These are phyloP conservation scores for Pichia cactophila DNA, from an alignment of 1,139 yeast genomes.

Conservation along the genomic window DNA sequence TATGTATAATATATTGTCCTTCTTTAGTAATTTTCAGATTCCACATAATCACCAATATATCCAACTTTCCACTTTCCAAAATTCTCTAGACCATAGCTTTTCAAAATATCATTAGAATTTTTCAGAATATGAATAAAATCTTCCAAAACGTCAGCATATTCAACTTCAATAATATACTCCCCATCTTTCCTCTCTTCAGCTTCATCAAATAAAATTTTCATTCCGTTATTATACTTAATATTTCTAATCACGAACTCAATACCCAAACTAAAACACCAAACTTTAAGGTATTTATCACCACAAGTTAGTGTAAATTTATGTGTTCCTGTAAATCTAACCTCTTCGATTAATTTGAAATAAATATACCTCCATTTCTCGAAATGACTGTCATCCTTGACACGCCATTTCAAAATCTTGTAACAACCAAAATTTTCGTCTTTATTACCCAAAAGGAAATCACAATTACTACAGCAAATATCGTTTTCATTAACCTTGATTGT, in stretches of 20 bases:
- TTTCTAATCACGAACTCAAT: conserved; percentile 26
- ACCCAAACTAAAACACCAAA: conserved; percentile 58
- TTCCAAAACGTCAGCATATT: conserved; percentile 21
- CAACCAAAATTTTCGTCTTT: conserved; percentile 22
- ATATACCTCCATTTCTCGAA: conserved; percentile 20
- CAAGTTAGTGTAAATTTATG: conserved; percentile 20
- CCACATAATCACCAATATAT: background rate
- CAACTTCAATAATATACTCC: conserved; percentile 20
- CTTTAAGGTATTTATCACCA: conserved; percentile 24
- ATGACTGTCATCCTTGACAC: conserved; percentile 26
- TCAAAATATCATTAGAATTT: background rate
- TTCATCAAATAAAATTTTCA: conserved; percentile 33
- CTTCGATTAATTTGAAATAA: conserved; percentile 21
- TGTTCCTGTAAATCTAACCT: conserved; percentile 24
- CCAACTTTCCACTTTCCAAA: background rate
- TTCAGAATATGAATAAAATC: conserved; percentile 20
- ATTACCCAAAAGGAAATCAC: conserved; percentile 16
- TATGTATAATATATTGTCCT: background rate
- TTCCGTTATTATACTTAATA: conserved; percentile 24
- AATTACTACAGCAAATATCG: conserved; percentile 1
- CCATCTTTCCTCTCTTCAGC: conserved; percentile 10
- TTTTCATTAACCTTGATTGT: background rate
- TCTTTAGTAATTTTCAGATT: background rate
- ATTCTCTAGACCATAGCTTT: background rate
- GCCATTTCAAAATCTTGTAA: conserved; percentile 56